These are phyloP conservation scores for Eragrostis tef DNA, from an alignment of 202 grass and related monocot species.

Conservation along the genomic window DNA sequence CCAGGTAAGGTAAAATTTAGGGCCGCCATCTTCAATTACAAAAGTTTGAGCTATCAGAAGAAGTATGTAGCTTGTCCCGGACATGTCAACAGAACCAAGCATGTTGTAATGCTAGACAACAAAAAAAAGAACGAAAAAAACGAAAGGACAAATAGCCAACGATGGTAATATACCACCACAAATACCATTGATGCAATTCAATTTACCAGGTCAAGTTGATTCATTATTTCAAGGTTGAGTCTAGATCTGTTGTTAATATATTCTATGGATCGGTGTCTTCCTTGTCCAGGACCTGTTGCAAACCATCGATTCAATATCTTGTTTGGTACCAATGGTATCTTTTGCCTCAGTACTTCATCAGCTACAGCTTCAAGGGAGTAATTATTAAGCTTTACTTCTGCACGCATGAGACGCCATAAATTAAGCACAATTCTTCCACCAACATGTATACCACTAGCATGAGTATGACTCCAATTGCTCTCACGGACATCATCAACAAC, in stretches of 20 bases:
- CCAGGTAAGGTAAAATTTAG: slow-evolving; percentile 41
- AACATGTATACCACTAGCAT: slow-evolving; percentile 86
- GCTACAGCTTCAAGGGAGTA: slow-evolving; percentile 83
- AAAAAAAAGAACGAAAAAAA: slow-evolving; percentile 22
- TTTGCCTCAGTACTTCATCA: slow-evolving; percentile 87
- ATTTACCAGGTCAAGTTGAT: slow-evolving; percentile 90
- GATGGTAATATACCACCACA: slow-evolving; percentile 26
- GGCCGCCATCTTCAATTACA: slow-evolving; percentile 2
- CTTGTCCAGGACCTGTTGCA: slow-evolving; percentile 66
- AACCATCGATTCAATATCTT: slow-evolving; percentile 89
- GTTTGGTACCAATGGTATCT: slow-evolving; percentile 76
- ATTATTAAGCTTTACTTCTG: slow-evolving; percentile 93
- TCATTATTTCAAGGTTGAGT: slow-evolving; percentile 86
- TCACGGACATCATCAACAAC: slow-evolving; percentile 56
- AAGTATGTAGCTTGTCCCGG: slow-evolving; percentile 3
- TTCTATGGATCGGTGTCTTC: slow-evolving; percentile 73
- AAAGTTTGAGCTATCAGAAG: background rate
- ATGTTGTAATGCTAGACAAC: slow-evolving; percentile 13
- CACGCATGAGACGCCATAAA: slow-evolving; percentile 91
- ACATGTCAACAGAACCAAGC: slow-evolving; percentile 36
- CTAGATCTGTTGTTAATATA: slow-evolving; percentile 66
- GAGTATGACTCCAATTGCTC: slow-evolving; percentile 71
- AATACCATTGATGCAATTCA: slow-evolving; percentile 38
- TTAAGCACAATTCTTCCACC: slow-evolving; percentile 91
- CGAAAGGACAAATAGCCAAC: slow-evolving; percentile 25